Conservation (phyloP, 2,329 filamentous ascomycete genomes). For the Madurella fahalii region DNA sequence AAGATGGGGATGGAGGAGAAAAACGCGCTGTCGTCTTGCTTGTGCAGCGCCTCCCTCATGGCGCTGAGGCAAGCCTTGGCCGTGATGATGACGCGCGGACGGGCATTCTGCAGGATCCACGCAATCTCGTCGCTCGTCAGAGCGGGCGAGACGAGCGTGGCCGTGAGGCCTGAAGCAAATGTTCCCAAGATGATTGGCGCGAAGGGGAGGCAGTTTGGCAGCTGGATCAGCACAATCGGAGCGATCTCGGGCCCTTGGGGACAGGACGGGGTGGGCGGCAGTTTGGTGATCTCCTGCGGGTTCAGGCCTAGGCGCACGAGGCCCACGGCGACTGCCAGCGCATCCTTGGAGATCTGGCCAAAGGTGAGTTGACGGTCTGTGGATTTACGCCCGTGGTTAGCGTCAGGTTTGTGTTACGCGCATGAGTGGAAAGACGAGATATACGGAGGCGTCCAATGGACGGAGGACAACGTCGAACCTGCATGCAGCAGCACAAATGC, state of each 20-base stretch:
- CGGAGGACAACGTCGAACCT: background rate
- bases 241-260: slow-evolving; percentile 35
- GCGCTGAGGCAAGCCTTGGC: slow-evolving; percentile 30
- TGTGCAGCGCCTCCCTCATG: slow-evolving; percentile 33
- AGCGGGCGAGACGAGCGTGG: slow-evolving; percentile 38
- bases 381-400: background rate
- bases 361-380: slow-evolving; percentile 36
- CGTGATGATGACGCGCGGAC: slow-evolving; percentile 37
- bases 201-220: slow-evolving; percentile 41
- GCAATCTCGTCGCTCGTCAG: slow-evolving; percentile 37
- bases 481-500: background rate
- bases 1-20: slow-evolving; percentile 54
- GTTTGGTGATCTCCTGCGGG: slow-evolving; percentile 31
- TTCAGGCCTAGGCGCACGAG: slow-evolving; percentile 36
- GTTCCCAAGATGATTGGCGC: slow-evolving; percentile 34
- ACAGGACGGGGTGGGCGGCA: slow-evolving; percentile 39
- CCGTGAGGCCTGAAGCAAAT: slow-evolving; percentile 39
- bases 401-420: background rate
- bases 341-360: slow-evolving; percentile 32
- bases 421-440: background rate
- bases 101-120: slow-evolving; percentile 40
- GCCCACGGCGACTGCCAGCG: slow-evolving; percentile 35
- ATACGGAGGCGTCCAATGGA: too few species aligned
- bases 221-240: slow-evolving; percentile 40
- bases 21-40: slow-evolving; percentile 33